Conservation (phyloP, 441 rosid species). For the Gossypium schwendimanii region DNA sequence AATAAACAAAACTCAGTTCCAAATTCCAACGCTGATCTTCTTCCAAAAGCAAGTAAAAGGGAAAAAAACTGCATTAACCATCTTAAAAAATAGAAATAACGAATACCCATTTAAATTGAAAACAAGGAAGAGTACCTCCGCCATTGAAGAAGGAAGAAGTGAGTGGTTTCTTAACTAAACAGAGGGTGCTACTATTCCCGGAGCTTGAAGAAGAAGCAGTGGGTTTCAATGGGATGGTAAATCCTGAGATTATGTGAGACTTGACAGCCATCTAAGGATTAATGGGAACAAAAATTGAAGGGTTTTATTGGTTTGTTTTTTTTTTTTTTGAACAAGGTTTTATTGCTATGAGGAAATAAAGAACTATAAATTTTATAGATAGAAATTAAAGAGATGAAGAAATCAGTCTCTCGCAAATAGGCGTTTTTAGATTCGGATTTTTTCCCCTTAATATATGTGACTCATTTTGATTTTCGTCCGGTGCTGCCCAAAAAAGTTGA, state of each 20-base stretch:
- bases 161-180: constrained; percentile 32
- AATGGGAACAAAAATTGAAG: background rate
- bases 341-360: background rate
- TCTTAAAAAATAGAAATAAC: background rate
- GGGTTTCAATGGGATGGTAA: constrained; percentile 26
- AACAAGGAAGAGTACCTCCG: constrained; percentile 29
- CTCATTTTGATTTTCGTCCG: too few relatives aligned
- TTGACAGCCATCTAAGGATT: constrained; percentile 29
- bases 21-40: background rate
- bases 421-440: background rate
- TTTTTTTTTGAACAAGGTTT: background rate
- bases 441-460: too few relatives aligned
- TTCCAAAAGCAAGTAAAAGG: background rate
- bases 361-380: background rate
- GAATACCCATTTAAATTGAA: background rate
- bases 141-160: constrained; percentile 35
- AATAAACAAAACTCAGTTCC: background rate
- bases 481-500: too few relatives aligned
- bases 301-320: too few relatives aligned
- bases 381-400: background rate
- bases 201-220: constrained; percentile 22
- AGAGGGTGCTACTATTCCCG: constrained; percentile 19
- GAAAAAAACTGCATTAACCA: background rate
- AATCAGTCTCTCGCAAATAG: background rate
- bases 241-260: constrained; percentile 38